A percentile compares a stretch with the other conserved stretches of the same genome.
Conservation (phyloP, 148 eudicot genomes). For the Beta vulgaris region DNA sequence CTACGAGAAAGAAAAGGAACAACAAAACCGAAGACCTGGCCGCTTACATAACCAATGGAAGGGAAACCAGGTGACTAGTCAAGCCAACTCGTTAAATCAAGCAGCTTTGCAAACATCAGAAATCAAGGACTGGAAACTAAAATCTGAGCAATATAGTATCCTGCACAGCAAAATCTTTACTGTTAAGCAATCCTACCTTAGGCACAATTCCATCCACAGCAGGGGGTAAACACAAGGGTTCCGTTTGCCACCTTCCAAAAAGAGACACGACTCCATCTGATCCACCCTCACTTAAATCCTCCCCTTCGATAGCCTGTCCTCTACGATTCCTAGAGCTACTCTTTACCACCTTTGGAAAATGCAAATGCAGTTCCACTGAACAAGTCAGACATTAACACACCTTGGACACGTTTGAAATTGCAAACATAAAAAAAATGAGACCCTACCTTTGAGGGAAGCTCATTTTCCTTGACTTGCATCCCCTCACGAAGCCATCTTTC, state of each 20-base stretch:
- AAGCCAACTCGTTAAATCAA: not conserved
- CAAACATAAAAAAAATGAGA: not conserved
- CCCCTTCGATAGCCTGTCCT: constrained; percentile 43
- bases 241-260: constrained; percentile 97
- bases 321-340: constrained; percentile 49
- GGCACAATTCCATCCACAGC: constrained; percentile 95
- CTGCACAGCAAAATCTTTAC: not conserved
- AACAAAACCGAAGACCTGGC: not conserved
- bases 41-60: not conserved
- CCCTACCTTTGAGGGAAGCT: constrained; percentile 74
- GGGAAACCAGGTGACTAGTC: not conserved
- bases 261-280: constrained; percentile 50
- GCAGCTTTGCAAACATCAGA: not conserved
- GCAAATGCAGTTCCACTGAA: constrained; percentile 4
- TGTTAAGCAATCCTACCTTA: constrained; percentile 45
- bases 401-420: not conserved
- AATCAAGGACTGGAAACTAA: not conserved
- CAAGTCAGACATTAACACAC: constrained; percentile 1
- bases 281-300: constrained; percentile 44
- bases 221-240: constrained; percentile 66
- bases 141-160: not conserved
- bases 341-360: constrained; percentile 50
- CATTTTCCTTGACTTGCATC: constrained; percentile 68
- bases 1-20: not conserved
- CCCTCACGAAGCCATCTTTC: constrained; percentile 94